A percentile compares a stretch with the other conserved stretches of the same genome.
These are phyloP conservation scores for Vitis riparia DNA, from an alignment of 164 flowering plant genomes.

Conservation along the genomic window DNA sequence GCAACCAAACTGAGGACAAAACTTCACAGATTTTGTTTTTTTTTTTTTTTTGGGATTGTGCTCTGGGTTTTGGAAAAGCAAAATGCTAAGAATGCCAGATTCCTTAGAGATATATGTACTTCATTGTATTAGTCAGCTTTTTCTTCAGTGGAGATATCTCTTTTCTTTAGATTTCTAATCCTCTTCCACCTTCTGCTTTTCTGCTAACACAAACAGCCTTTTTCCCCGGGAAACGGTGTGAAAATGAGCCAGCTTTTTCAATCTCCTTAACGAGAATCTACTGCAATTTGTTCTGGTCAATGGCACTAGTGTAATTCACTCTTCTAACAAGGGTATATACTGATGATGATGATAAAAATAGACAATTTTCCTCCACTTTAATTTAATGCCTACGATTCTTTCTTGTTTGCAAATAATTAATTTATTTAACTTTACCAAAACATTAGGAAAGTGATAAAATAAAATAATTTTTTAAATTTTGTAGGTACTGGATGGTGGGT, in stretches of 20 bases:
- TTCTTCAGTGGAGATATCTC: neutral
- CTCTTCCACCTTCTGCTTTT: neutral
- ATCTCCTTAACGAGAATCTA: no score
- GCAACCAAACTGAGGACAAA: neutral
- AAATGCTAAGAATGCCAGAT: neutral
- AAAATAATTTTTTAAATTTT: no score
- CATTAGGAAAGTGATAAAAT: neutral
- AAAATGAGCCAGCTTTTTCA: neutral
- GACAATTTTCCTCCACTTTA: no score
- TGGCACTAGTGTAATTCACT: no score
- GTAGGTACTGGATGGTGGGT: slow-evolving; percentile 14
- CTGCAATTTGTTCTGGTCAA: no score
- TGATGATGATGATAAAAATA: no score
- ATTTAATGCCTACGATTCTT: no score
- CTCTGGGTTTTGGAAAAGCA: neutral
- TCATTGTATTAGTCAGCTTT: neutral
- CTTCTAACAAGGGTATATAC: no score
- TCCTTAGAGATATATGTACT: neutral
- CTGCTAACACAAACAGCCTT: neutral
- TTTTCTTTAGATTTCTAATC: neutral
- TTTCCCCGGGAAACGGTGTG: neutral
- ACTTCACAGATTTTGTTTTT: neutral
- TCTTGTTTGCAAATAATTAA: neutral
- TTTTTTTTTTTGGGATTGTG: neutral
- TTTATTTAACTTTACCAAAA: neutral